phyloP scores from a whole-genome alignment of 2,329 filamentous ascomycete genomes.

The Aspergillus awamori region DNA sequence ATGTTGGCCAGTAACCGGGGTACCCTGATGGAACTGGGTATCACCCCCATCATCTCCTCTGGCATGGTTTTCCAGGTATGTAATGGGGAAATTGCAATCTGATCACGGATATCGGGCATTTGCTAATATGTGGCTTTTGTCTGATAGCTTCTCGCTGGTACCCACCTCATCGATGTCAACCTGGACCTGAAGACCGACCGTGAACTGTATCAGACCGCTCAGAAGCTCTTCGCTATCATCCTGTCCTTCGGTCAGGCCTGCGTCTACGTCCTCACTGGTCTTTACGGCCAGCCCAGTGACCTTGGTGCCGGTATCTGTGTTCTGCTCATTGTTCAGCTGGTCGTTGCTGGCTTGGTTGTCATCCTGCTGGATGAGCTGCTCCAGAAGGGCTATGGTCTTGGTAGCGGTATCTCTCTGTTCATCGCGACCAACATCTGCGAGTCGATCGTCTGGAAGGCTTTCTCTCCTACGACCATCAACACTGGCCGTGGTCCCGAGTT shows the following conservation, averaged over 20 bases:
- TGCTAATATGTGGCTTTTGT: slow-evolving; percentile 18
- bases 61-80: slow-evolving; percentile 96
- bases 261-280: slow-evolving; percentile 96
- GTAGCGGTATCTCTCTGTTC: slow-evolving; percentile 98
- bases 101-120: background rate
- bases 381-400: slow-evolving; percentile 98
- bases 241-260: slow-evolving; percentile 96
- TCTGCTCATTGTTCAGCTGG: slow-evolving; percentile 95
- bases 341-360: slow-evolving; percentile 96
- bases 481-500: slow-evolving; percentile 98
- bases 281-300: slow-evolving; percentile 95
- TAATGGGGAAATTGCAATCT: background rate
- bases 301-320: slow-evolving; percentile 98
- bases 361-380: slow-evolving; percentile 98
- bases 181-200: slow-evolving; percentile 99
- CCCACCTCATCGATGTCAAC: slow-evolving; percentile 99
- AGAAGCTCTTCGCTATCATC: slow-evolving; percentile 98
- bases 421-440: slow-evolving; percentile 99
- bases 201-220: slow-evolving; percentile 98
- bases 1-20: slow-evolving; percentile 99
- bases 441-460: slow-evolving; percentile 99
- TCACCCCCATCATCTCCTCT: slow-evolving; percentile 98
- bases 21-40: slow-evolving; percentile 93
- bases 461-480: slow-evolving; percentile 99
- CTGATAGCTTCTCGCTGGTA: slow-evolving; percentile 82